These are phyloP conservation scores for Trichosporon inkin DNA, from an alignment of 1,284 basidiomycete genomes.

Conservation along the genomic window DNA sequence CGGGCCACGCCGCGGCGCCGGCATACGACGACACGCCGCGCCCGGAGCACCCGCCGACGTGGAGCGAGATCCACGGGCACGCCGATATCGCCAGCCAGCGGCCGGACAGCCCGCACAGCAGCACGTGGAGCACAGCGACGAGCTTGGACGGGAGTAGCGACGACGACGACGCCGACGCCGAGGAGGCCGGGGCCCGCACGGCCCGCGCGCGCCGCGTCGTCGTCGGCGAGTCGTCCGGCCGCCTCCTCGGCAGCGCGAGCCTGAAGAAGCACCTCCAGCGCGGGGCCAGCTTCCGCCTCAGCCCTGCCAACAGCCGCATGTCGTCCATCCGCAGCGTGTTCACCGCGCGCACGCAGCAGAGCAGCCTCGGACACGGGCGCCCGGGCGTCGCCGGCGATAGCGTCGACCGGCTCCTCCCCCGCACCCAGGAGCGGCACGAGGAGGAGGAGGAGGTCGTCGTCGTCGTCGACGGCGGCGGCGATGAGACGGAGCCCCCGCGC, in stretches of 20 bases:
- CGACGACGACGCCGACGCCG: background rate
- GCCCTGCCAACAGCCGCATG: background rate
- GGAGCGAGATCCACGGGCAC: constrained; percentile 5
- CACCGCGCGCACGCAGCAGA: background rate
- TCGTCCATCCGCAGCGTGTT: background rate
- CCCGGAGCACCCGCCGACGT: constrained; percentile 2
- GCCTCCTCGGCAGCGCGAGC: background rate
- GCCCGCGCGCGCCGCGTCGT: background rate
- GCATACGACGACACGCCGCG: background rate
- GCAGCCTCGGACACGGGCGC: background rate
- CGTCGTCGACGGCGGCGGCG: background rate
- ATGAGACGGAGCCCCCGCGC: too few relatives aligned
- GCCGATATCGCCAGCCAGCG: background rate
- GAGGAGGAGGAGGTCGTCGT: background rate
- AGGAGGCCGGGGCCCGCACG: background rate
- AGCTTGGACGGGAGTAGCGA: background rate
- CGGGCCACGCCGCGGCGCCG: background rate
- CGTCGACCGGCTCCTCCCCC: background rate
- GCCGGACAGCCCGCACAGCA: background rate
- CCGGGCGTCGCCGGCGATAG: background rate
- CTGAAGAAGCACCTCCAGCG: background rate
- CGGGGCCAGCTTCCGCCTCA: background rate
- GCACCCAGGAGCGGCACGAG: background rate
- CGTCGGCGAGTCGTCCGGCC: background rate
- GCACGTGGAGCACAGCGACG: background rate